These are phyloP conservation scores for Phalaenopsis hybrid DNA, from an alignment of 116 monocot species.

Conservation along the genomic window DNA sequence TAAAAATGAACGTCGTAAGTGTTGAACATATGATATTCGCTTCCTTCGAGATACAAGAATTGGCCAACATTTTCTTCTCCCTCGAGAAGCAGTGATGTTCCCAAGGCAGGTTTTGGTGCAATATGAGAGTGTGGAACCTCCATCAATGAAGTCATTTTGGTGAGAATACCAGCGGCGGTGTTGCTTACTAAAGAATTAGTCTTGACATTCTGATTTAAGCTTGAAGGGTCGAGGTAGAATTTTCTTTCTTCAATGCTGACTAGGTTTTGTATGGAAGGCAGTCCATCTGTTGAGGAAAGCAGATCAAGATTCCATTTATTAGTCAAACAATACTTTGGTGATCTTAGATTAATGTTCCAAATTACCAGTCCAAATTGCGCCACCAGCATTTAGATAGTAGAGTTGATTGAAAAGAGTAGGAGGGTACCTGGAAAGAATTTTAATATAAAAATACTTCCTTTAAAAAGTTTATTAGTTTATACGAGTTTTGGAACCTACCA, in stretches of 20 bases:
- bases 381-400: constrained; percentile 48
- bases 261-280: constrained; percentile 23
- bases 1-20: constrained; percentile 81
- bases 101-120: constrained; percentile 28
- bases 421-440: constrained; percentile 30
- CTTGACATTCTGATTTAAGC: background rate
- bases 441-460: background rate
- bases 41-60: constrained; percentile 58
- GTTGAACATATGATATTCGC: constrained; percentile 51
- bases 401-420: constrained; percentile 43
- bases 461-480: background rate
- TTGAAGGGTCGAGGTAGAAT: constrained; percentile 19
- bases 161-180: constrained; percentile 15
- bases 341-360: too few relatives aligned
- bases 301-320: background rate
- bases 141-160: constrained; percentile 13
- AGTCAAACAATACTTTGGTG: background rate
- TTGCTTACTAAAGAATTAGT: background rate
- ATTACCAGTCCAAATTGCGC: constrained; percentile 38
- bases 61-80: constrained; percentile 61
- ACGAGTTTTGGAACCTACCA: constrained; percentile 20
- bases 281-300: constrained; percentile 25
- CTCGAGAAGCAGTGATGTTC: constrained; percentile 39
- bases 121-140: constrained; percentile 11
- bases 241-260: constrained; percentile 15